Conservation (phyloP, 202 grass and related monocot species). For the Zoysia matrella region DNA sequence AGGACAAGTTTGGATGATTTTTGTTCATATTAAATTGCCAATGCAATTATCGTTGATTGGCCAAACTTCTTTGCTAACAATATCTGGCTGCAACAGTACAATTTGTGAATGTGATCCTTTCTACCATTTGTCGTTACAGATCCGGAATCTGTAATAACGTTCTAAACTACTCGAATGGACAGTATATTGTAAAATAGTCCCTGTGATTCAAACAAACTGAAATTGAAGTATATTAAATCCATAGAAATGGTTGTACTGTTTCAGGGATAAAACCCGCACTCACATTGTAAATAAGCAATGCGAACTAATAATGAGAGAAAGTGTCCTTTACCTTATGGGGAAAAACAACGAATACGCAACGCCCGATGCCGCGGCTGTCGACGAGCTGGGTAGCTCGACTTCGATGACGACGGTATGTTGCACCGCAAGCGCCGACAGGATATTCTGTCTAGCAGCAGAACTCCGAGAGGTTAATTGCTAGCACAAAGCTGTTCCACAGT, state of each 20-base stretch:
- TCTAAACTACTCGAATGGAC: not conserved
- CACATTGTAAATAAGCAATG: not conserved
- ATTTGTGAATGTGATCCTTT: not conserved
- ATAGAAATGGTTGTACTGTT: not conserved
- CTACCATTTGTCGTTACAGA: not conserved
- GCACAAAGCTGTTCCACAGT: too few relatives aligned
- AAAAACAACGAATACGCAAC: constrained; percentile 41
- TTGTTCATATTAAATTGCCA: constrained; percentile 27
- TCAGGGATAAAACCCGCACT: not conserved
- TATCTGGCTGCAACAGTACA: not conserved
- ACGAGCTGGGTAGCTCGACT: too few relatives aligned
- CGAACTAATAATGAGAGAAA: not conserved
- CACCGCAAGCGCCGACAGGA: too few relatives aligned
- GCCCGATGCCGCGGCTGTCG: too few relatives aligned
- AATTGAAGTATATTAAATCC: constrained; percentile 10
- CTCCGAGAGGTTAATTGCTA: too few relatives aligned
- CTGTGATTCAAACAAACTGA: not conserved
- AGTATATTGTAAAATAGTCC: not conserved
- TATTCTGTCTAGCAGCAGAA: too few relatives aligned
- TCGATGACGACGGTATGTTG: too few relatives aligned
- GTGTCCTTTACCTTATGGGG: constrained; percentile 1
- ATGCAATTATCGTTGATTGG: constrained; percentile 8
- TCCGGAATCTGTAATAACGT: not conserved
- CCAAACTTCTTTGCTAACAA: not conserved
- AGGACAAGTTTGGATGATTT: not conserved